These are phyloP conservation scores for Ceratocystis albifundus DNA, from an alignment of 2,329 filamentous ascomycete genomes.

Conservation along the genomic window DNA sequence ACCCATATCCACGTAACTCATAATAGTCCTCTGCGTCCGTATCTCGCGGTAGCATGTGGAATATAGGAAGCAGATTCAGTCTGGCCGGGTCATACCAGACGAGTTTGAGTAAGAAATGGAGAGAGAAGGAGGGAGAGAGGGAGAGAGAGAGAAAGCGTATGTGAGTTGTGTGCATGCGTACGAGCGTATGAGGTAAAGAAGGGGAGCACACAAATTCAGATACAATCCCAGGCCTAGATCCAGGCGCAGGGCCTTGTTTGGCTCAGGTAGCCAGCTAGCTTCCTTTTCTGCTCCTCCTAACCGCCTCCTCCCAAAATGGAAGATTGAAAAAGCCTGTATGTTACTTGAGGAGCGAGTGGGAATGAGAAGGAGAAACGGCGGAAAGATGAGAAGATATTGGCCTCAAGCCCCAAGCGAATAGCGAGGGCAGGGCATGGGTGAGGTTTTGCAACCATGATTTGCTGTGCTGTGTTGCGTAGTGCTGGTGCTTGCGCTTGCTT, in stretches of 20 bases:
- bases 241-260: conserved; percentile 2
- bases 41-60: background rate
- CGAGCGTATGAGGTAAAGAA: background rate
- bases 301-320: background rate
- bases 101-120: background rate
- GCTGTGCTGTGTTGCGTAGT: too few species aligned
- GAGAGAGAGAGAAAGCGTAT: background rate
- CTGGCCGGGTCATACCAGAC: background rate
- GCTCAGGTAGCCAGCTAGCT: background rate
- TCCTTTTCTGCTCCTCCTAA: background rate
- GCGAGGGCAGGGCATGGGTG: too few species aligned
- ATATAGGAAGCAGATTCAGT: conserved; percentile 8
- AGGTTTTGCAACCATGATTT: too few species aligned
- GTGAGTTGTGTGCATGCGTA: background rate
- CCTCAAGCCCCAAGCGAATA: too few species aligned
- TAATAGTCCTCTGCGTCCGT: background rate
- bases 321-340: background rate
- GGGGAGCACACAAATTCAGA: background rate
- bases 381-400: too few species aligned
- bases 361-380: too few species aligned
- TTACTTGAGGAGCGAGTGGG: too few species aligned
- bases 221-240: background rate
- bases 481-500: background rate
- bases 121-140: background rate
- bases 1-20: background rate